These are phyloP conservation scores for Strobilomyces echinocephalus DNA, from an alignment of 768 basidiomycete species.

Conservation along the genomic window DNA sequence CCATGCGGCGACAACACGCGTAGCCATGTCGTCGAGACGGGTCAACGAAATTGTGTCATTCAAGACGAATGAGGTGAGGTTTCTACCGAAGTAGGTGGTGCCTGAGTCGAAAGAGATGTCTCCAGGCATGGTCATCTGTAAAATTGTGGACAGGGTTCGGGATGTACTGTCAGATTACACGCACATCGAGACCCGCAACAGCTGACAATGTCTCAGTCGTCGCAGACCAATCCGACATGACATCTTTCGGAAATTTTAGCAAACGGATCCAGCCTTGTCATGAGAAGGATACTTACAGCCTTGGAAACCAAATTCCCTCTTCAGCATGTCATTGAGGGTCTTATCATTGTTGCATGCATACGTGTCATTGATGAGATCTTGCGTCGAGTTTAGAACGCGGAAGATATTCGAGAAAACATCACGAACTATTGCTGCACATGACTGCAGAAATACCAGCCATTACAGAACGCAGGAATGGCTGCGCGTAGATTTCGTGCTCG, in stretches of 20 bases:
- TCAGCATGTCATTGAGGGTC: slow-evolving; percentile 55
- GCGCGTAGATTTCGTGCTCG: slow-evolving; percentile 54
- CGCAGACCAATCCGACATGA: slow-evolving; percentile 64
- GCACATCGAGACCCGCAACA: slow-evolving; percentile 58
- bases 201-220: slow-evolving; percentile 45
- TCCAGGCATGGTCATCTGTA: slow-evolving; percentile 71
- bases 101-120: slow-evolving; percentile 41
- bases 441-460: slow-evolving; percentile 62
- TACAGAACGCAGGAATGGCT: slow-evolving; percentile 55
- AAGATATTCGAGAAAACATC: neutral
- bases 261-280: neutral
- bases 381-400: neutral
- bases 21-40: slow-evolving; percentile 68
- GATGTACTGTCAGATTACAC: slow-evolving; percentile 13
- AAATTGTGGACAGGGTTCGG: neutral
- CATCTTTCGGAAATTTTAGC: slow-evolving; percentile 28
- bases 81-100: slow-evolving; percentile 53
- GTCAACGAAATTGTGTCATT: slow-evolving; percentile 54
- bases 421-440: slow-evolving; percentile 58
- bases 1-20: slow-evolving; percentile 65
- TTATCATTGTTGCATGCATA: slow-evolving; percentile 64
- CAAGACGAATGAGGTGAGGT: slow-evolving; percentile 54
- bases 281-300: slow-evolving; percentile 39
- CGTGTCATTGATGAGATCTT: slow-evolving; percentile 53
- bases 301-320: slow-evolving; percentile 63